phyloP scores from a whole-genome alignment of 2,329 filamentous ascomycete species.

The Monilinia laxa region DNA sequence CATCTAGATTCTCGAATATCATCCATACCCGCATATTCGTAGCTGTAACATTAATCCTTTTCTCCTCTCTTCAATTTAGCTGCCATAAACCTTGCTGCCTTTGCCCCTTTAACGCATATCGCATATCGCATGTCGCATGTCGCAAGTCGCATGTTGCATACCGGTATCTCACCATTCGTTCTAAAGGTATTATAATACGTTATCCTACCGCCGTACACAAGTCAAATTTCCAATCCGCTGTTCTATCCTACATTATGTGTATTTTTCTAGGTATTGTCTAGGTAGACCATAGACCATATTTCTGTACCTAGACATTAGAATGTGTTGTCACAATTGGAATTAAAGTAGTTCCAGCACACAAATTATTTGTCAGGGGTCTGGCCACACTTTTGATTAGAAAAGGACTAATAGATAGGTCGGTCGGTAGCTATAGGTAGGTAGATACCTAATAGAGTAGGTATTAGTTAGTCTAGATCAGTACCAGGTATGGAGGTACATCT shows the following conservation, averaged over 20 bases:
- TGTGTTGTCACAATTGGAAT: conserved; percentile 5
- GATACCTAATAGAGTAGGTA: too few relatives aligned
- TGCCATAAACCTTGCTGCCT: not conserved
- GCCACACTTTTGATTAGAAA: too few relatives aligned
- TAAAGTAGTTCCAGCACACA: not conserved
- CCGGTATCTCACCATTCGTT: not conserved
- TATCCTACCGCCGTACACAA: too few relatives aligned
- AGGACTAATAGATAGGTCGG: too few relatives aligned
- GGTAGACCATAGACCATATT: not conserved
- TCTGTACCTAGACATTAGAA: not conserved
- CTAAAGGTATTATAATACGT: not conserved
- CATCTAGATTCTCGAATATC: not conserved
- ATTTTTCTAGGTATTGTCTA: not conserved
- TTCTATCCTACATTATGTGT: not conserved
- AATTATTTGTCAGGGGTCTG: too few relatives aligned
- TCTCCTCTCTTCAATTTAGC: conserved; percentile 1
- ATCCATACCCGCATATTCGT: not conserved
- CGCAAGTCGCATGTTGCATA: too few relatives aligned
- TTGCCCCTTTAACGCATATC: not conserved
- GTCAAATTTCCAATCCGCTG: not conserved
- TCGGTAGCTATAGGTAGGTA: too few relatives aligned
- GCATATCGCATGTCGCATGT: not conserved
- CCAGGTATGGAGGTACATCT: too few relatives aligned
- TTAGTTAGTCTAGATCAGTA: too few relatives aligned
- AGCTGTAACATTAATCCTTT: too few relatives aligned